Conservation (phyloP, 805 yeast genomes). For the Hanseniaspora occidentalis region DNA sequence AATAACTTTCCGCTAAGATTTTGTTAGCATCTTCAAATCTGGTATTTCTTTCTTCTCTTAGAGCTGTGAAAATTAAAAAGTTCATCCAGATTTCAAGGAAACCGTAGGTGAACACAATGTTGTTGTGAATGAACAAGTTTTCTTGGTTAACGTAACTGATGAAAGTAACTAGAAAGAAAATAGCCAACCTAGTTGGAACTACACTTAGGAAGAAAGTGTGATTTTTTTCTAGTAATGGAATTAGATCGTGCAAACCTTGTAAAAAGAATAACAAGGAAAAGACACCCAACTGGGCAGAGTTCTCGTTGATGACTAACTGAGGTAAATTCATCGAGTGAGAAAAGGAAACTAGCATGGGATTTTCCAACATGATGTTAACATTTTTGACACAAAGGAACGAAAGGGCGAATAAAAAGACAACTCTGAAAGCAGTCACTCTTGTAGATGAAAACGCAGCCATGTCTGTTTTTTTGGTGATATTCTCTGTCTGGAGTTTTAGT, state of each 20-base stretch:
- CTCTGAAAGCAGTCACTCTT: constrained; percentile 35
- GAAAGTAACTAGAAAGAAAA: constrained; percentile 37
- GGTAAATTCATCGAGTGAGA: constrained; percentile 49
- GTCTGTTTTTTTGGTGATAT: background rate
- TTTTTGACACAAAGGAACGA: constrained; percentile 37
- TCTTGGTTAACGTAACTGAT: constrained; percentile 35
- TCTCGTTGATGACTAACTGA: constrained; percentile 16
- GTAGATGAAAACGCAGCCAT: constrained; percentile 44
- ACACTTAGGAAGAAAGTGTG: constrained; percentile 41
- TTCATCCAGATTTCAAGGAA: constrained; percentile 63
- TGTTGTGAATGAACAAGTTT: constrained; percentile 40
- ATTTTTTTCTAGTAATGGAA: constrained; percentile 41
- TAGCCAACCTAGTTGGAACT: constrained; percentile 43
- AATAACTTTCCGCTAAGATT: constrained; percentile 7
- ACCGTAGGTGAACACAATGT: constrained; percentile 43
- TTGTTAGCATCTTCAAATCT: constrained; percentile 28
- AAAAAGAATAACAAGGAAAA: constrained; percentile 34
- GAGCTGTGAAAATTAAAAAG: constrained; percentile 44
- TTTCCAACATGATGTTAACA: constrained; percentile 31
- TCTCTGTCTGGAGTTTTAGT: background rate
- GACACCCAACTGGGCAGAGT: constrained; percentile 37
- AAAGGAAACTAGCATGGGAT: constrained; percentile 37
- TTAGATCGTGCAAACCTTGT: constrained; percentile 38
- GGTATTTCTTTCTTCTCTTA: constrained; percentile 50
- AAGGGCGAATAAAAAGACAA: constrained; percentile 30